Conservation (phyloP, 305 asterid species). For the Solanum hybrid region DNA sequence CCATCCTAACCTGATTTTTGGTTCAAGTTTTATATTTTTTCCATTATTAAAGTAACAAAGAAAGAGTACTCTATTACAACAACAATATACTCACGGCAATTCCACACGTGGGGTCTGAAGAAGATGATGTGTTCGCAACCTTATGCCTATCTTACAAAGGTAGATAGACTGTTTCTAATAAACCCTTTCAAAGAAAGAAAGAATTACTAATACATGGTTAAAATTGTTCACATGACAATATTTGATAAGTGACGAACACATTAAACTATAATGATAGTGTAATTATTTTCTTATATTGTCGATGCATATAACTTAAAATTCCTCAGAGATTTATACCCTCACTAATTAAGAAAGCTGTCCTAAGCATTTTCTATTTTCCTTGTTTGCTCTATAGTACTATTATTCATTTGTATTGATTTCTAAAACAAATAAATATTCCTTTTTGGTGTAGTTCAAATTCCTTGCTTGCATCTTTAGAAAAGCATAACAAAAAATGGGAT, state of each 20-base stretch:
- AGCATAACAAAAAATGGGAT: neutral
- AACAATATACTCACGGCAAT: neutral
- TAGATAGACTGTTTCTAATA: neutral
- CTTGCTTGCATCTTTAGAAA: slow-evolving; percentile 1
- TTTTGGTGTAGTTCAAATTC: neutral
- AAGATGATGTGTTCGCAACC: neutral
- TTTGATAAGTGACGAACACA: neutral
- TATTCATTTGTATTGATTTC: neutral
- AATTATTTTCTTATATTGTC: neutral
- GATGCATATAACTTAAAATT: neutral
- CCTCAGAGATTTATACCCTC: neutral
- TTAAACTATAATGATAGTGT: too few relatives aligned
- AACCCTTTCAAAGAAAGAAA: neutral
- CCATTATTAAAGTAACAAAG: neutral
- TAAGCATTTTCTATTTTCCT: neutral
- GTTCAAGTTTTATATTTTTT: neutral
- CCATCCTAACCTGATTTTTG: too few relatives aligned
- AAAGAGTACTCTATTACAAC: neutral
- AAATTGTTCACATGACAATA: neutral
- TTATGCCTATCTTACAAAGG: neutral
- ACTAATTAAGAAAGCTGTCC: neutral
- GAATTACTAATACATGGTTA: too few relatives aligned
- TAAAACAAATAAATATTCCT: neutral
- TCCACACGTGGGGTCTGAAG: neutral
- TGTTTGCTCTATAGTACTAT: neutral